Base-by-base conservation (phyloP, 495 filamentous ascomycete species). In the Xylaria intraflava region DNA sequence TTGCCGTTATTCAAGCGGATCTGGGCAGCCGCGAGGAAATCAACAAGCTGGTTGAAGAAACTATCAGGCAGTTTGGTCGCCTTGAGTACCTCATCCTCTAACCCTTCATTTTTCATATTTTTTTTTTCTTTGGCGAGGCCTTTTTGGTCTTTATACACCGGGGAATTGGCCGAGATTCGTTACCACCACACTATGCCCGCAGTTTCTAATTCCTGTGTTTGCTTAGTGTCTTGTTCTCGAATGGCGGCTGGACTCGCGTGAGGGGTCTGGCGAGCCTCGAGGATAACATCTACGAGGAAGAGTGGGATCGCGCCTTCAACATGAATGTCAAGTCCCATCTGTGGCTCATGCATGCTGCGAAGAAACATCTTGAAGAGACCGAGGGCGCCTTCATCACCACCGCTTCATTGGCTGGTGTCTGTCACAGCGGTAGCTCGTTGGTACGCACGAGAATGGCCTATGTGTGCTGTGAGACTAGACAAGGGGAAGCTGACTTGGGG, bases 261-360 rank as follows among this genome's bases (percentile, higher is more conserved):
- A 71, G 76, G 29, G 72, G 76, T 54, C 71, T 81, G 53, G 55
- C 36, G 16, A 69, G 77, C 60, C 67, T 82, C 30, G 75, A 81
- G 29, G 76, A 82, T n/a, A 79, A 76, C 59, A 59, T 77, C 29
- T 60, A 66, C 20, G 80, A 83, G 55, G 73, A 74, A 6, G 79
- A 82, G 57, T 83, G 79, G 80, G 78, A 83, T 50, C 55, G 51
- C 16, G 76, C 76, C 54, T 82, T 78, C 59, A 71, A 72, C 39
- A 74, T 81, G 66, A 83, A 83, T 53, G 79, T 83, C 24, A 83
- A 83, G 60, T 71, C 68, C 11, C 78, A 81, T 47, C 62, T 83
- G 26, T 82, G 71, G 69, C 65, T 83, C 6, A 73, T 79, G 60
- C 72, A 79, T 23, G 76, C 74, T 0, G 69, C 73, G 1, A 70